Base-by-base conservation (phyloP, 2,329 filamentous ascomycete genomes). In the Colletotrichum spinosum region DNA sequence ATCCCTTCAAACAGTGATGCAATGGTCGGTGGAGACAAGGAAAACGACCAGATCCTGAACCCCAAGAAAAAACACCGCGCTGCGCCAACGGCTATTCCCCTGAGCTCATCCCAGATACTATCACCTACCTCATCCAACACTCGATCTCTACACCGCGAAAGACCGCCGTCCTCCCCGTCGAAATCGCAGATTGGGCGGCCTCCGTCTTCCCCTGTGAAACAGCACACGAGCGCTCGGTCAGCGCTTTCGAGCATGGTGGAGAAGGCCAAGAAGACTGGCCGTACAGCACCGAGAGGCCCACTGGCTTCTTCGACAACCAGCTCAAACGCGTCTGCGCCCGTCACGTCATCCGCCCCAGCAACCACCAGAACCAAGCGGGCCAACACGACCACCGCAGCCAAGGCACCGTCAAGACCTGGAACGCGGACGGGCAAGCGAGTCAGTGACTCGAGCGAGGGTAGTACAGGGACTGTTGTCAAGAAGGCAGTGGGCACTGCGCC, bases 71-170 rank as follows among this genome's bases (percentile, higher is more conserved):
- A 79, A 71, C 77, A 80, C 13, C 85, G 83, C 49, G 83, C 79
- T 46, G 76, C 78, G 10, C 76, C 78, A 60, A 81, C 78, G 17
- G 80, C 79, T 64, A 82, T 79, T 34, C 68, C 76, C 67, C 71
- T 78, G 70, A 73, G 78, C 70, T 72, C 82, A 67, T 79, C 84
- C 54, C 84, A 91, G 75, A 86, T 97, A 42, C 83, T 97, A 3
- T 97, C 94, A 2, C 93, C 93, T 2, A 91, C 92, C 56, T 94
- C 92, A 0, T 90, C 91, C 64, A 97, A 97, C 74, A 91, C 92
- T 6, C 88, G 92, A 55, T 84, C 91, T 13, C 80, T 86, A 25
- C 86, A 86, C 17, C 86, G 88, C 53, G 80, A 76, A 69, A 76
- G 81, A 8, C 78, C 81, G 7, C 72, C 74, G 2, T 73, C 74